Evolutionary conservation across 371 early-diverging fungal genomes (phyloP), one percentile per base, ranked within the genome.

Genomic region (Mucor circinelloides): DNA sequence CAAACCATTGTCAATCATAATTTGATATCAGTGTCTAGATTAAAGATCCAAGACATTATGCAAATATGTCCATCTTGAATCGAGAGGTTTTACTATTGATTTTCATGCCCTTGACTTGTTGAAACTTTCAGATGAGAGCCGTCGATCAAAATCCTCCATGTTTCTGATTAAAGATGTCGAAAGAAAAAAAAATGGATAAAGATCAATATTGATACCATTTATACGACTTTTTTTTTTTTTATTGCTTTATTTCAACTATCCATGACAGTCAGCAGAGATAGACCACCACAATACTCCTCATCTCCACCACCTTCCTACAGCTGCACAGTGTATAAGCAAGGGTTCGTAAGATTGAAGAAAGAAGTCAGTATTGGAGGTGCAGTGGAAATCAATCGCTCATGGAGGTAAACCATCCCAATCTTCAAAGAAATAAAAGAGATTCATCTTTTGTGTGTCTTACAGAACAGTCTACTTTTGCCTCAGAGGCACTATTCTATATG

Each of bases 241-340:
- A 10, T 15, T 52, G 12, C 27, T 25, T 25, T 13, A 9, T 25
- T 12, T 13, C 15, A 52, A 17, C 40, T 52, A 48, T 48, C 5
- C 8, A 52, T 52, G 52, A 15, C 25, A 8, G 12, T 27, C 10
- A 12, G 13, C 6, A 52, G 15, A 52, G 27, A 52, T 10, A 27
- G 6, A 12, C 52, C 52, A 13, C 52, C 52, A 52, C 27, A 52
- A 52, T 52, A 52, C 27, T 52, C 52, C 4, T 13, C 52, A 23
- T 52, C 52, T 15, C 52, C 57, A 27, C 57, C 56, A 28, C 67
- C 76, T 31, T 70, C 72, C 3, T 82, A 82, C 38, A 63, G 44
- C 10, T 82, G 82, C 57, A 74, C 79, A 1, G 76, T 82, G 0
- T 71, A 72, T 50, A 77, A 79, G 57, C 66, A 64, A 62, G 82